phyloP scores from a whole-genome alignment of 2,329 filamentous ascomycete species.

The Blumeriella jaapii region DNA sequence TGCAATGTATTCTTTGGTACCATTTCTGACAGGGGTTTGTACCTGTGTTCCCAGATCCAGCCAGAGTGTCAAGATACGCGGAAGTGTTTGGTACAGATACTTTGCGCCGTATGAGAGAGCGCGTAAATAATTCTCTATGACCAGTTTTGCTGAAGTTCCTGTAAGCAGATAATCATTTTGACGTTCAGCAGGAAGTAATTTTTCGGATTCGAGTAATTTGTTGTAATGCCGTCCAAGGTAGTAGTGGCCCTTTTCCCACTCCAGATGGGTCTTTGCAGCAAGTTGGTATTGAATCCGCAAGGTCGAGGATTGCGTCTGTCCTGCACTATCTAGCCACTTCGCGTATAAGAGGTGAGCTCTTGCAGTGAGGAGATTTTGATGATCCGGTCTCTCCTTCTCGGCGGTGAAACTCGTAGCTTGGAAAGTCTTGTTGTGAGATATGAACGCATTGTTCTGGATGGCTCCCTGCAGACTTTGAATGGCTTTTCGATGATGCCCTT shows the following conservation, averaged over 20 bases:
- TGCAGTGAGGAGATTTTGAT: conserved; percentile 53
- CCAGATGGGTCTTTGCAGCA: conserved; percentile 55
- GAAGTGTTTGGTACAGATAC: conserved; percentile 90
- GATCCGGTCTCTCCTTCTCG: conserved; percentile 20
- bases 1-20: conserved; percentile 35
- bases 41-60: conserved; percentile 75
- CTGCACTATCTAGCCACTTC: conserved; percentile 94
- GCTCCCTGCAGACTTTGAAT: conserved; percentile 84
- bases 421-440: conserved; percentile 27
- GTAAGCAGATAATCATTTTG: conserved; percentile 66
- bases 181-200: conserved; percentile 60
- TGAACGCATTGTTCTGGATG: conserved; percentile 71
- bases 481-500: conserved; percentile 86
- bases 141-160: conserved; percentile 75
- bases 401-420: conserved; percentile 16
- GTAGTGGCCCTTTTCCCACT: conserved; percentile 96
- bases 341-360: conserved; percentile 80
- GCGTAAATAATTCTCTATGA: conserved; percentile 87
- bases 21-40: conserved; percentile 41
- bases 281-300: conserved; percentile 74
- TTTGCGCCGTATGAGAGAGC: conserved; percentile 84
- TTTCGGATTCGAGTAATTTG: conserved; percentile 85
- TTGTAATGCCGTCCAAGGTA: conserved; percentile 96
- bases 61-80: conserved; percentile 87
- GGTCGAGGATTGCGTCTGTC: conserved; percentile 75